Percentiles rank a stretch among this genome's conserved stretches.
phyloP scores from a whole-genome alignment of 805 yeast genomes.

The Kuraishia molischiana region DNA sequence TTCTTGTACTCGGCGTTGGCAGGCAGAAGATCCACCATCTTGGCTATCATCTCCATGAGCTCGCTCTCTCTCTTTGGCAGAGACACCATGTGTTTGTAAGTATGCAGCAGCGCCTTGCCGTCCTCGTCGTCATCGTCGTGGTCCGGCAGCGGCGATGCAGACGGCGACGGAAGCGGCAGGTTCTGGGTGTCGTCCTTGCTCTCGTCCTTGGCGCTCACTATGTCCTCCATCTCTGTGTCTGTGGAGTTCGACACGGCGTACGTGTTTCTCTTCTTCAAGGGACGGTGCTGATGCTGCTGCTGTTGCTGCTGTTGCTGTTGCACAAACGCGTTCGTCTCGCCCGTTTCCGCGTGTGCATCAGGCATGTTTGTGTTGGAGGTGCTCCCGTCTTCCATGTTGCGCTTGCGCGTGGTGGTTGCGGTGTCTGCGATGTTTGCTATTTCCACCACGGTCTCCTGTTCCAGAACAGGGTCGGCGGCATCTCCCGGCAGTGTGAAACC shows the following conservation, averaged over 20 bases:
- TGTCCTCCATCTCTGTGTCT: not conserved
- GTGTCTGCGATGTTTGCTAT: not conserved
- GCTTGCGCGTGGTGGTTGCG: not conserved
- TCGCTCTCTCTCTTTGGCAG: slow-evolving; percentile 1
- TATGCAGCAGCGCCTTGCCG: not conserved
- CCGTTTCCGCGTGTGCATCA: not conserved
- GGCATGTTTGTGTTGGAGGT: no score
- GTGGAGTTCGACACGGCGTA: not conserved
- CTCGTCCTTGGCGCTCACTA: not conserved
- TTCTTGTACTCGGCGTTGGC: slow-evolving; percentile 7
- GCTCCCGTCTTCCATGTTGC: slow-evolving; percentile 1
- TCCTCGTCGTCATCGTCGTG: slow-evolving; percentile 11
- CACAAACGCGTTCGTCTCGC: no score
- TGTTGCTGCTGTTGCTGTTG: no score
- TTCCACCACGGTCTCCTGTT: not conserved
- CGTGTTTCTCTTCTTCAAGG: not conserved
- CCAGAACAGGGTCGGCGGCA: no score
- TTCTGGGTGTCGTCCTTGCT: slow-evolving; percentile 22
- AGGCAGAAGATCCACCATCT: slow-evolving; percentile 2
- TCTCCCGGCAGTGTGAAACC: no score
- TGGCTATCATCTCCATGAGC: not conserved
- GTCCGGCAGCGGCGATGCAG: slow-evolving; percentile 45
- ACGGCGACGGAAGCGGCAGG: slow-evolving; percentile 61
- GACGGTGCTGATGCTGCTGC: not conserved
- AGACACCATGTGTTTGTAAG: not conserved